Evolutionary conservation across 1,284 basidiomycete species (phyloP).

Genomic region (Tylopilus orsonianus): DNA sequence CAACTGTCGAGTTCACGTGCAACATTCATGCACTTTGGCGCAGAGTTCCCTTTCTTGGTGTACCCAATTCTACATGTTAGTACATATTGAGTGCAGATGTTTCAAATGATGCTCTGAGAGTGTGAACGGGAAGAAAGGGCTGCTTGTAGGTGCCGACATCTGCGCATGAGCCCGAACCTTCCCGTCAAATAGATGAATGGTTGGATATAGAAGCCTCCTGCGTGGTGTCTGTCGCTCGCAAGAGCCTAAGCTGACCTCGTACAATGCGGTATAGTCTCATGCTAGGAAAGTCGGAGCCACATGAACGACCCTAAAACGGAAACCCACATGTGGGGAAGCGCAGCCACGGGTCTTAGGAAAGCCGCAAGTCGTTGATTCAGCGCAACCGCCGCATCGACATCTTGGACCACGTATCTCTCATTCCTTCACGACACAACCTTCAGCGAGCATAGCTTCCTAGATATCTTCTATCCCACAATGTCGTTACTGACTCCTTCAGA

Average conservation of each 20-base stretch:
- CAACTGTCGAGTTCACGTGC: slow-evolving; percentile 23
- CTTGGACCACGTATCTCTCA: not conserved
- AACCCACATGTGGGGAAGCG: slow-evolving; percentile 24
- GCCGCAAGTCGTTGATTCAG: slow-evolving; percentile 23
- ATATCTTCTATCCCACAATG: slow-evolving; percentile 26
- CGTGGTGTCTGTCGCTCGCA: too few species aligned
- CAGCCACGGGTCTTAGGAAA: slow-evolving; percentile 31
- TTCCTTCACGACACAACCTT: slow-evolving; percentile 1
- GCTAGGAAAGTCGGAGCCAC: slow-evolving; percentile 13
- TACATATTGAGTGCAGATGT: not conserved
- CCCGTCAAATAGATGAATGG: not conserved
- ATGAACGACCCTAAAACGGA: slow-evolving; percentile 24
- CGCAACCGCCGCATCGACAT: slow-evolving; percentile 11
- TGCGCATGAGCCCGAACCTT: not conserved
- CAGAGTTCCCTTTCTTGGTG: not conserved
- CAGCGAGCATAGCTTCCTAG: not conserved
- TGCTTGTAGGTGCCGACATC: not conserved
- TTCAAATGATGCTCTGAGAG: not conserved
- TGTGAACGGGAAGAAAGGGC: not conserved
- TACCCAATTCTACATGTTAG: slow-evolving; percentile 3
- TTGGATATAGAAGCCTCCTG: not conserved
- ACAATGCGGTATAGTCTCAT: not conserved
- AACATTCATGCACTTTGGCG: slow-evolving; percentile 11
- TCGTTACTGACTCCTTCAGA: slow-evolving; percentile 50
- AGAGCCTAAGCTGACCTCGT: too few species aligned